phyloP scores from a whole-genome alignment of 352 stramenopile species.

The Hyaloperonospora brassicae region DNA sequence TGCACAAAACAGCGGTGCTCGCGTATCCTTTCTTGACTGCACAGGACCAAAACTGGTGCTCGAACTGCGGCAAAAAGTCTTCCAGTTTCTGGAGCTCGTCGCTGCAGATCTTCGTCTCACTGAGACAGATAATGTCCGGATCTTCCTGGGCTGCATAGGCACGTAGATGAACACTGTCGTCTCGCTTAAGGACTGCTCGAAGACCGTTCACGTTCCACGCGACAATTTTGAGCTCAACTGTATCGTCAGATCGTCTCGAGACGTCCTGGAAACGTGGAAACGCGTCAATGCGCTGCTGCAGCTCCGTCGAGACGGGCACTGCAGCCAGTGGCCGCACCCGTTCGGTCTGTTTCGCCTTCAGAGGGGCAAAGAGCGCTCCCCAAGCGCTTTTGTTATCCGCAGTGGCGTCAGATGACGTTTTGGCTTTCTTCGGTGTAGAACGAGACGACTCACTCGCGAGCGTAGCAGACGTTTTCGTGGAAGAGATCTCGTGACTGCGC shows the following conservation, averaged over 20 bases:
- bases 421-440: no score
- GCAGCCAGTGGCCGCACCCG: slow-evolving; percentile 20
- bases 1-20: slow-evolving; percentile 65
- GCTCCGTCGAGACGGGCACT: slow-evolving; percentile 25
- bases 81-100: slow-evolving; percentile 71
- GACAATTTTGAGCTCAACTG: slow-evolving; percentile 37
- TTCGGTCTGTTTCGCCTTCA: slow-evolving; percentile 9
- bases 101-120: slow-evolving; percentile 76
- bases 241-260: slow-evolving; percentile 12
- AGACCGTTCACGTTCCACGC: slow-evolving; percentile 84
- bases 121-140: slow-evolving; percentile 76
- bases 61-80: slow-evolving; percentile 63
- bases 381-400: slow-evolving; percentile 29
- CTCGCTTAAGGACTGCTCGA: slow-evolving; percentile 64
- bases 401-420: background rate
- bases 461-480: no score
- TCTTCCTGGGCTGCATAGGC: slow-evolving; percentile 74
- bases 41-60: slow-evolving; percentile 73
- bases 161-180: slow-evolving; percentile 54
- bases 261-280: slow-evolving; percentile 49
- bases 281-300: slow-evolving; percentile 40
- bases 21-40: slow-evolving; percentile 74
- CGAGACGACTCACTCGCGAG: no score
- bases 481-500: no score
- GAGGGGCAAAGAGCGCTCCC: slow-evolving; percentile 32